Evolutionary conservation across 1,284 basidiomycete genomes (phyloP).

Genomic region (Macrocystidia cucumis): DNA sequence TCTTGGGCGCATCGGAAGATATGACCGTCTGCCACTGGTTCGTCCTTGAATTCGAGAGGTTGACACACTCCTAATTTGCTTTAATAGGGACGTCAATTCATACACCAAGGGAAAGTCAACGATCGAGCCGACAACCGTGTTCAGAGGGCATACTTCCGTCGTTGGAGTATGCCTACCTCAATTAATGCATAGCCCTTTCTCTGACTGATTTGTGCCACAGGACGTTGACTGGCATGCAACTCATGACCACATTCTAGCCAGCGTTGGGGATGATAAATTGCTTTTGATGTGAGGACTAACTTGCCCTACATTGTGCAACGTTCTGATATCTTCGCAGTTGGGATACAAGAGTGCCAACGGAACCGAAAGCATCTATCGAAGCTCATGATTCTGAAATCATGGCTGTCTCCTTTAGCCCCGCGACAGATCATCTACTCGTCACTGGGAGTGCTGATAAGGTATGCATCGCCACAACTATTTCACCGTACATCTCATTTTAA

Average conservation of each 20-base stretch:
- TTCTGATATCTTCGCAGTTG: constrained; percentile 49
- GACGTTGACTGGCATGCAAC: constrained; percentile 96
- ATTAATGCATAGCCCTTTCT: constrained; percentile 3
- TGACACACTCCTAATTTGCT: neutral
- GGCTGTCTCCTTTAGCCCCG: constrained; percentile 86
- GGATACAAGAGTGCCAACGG: constrained; percentile 78
- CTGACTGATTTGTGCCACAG: constrained; percentile 29
- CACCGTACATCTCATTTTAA: constrained; percentile 1
- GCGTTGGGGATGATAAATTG: constrained; percentile 95
- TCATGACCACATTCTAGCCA: constrained; percentile 84
- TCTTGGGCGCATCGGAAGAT: constrained; percentile 93
- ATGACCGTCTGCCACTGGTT: constrained; percentile 95
- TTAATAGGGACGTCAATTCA: constrained; percentile 82
- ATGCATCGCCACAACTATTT: constrained; percentile 6
- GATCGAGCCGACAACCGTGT: constrained; percentile 78
- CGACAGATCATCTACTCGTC: constrained; percentile 76
- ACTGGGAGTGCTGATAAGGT: constrained; percentile 96
- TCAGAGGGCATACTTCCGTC: constrained; percentile 83
- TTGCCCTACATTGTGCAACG: constrained; percentile 8
- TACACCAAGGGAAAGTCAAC: constrained; percentile 79
- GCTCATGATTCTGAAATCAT: constrained; percentile 92
- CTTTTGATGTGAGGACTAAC: constrained; percentile 68
- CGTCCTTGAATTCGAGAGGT: constrained; percentile 14
- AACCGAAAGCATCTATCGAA: constrained; percentile 70
- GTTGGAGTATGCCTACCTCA: constrained; percentile 64